Conservation (phyloP, 1,284 basidiomycete species). For the Dichomitus squalens region DNA sequence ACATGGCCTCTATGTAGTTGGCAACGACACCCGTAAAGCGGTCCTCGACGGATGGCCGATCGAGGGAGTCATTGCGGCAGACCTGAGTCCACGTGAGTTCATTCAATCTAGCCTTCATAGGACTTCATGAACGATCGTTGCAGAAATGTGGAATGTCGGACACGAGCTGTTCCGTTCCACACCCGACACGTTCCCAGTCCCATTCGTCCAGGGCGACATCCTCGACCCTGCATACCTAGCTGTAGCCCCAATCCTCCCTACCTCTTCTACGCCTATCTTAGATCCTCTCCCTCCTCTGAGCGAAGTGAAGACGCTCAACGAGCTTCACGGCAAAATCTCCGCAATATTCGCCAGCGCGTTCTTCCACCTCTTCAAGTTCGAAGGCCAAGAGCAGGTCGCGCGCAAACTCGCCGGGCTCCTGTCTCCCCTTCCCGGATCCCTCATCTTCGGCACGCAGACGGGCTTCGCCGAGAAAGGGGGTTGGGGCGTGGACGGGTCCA, state of each 20-base stretch:
- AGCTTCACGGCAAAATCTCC: conserved; percentile 43
- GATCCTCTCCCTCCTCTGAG: conserved; percentile 31
- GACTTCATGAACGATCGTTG: conserved; percentile 18
- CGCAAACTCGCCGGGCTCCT: conserved; percentile 40
- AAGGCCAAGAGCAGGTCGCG: conserved; percentile 41
- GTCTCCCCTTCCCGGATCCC: conserved; percentile 33
- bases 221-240: conserved; percentile 38
- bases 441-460: conserved; percentile 36
- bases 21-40: conserved; percentile 44
- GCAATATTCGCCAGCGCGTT: conserved; percentile 46
- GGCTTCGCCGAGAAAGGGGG: not conserved
- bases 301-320: conserved; percentile 38
- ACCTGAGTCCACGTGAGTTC: conserved; percentile 32
- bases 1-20: too few species aligned
- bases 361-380: conserved; percentile 51
- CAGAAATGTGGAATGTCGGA: conserved; percentile 33
- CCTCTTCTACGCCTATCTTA: conserved; percentile 23
- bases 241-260: conserved; percentile 26
- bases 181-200: conserved; percentile 40
- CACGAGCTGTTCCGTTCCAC: conserved; percentile 32
- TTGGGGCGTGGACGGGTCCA: conserved; percentile 20
- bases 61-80: conserved; percentile 35
- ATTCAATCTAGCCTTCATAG: not conserved
- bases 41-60: too few species aligned
- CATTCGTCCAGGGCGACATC: conserved; percentile 45